These are phyloP conservation scores for Drosera capensis DNA, from an alignment of 148 eudicot species.

Conservation along the genomic window DNA sequence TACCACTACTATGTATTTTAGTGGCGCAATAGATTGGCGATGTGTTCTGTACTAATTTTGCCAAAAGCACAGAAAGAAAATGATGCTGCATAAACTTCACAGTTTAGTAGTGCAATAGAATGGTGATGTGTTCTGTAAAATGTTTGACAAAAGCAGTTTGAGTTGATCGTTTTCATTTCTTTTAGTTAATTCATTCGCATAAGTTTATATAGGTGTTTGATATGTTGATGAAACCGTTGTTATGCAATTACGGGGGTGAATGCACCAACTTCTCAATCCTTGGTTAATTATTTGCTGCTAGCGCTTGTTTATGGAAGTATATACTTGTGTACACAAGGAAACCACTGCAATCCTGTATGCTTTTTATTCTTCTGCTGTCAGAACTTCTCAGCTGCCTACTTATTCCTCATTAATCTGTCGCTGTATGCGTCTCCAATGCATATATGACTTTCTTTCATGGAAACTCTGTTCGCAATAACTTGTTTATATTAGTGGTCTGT, in stretches of 20 bases:
- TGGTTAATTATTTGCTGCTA: conserved; percentile 58
- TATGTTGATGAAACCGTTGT: background rate
- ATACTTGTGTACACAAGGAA: conserved; percentile 29
- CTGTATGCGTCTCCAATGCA: background rate
- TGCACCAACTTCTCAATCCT: conserved; percentile 86
- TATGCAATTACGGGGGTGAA: conserved; percentile 51
- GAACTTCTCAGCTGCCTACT: too few relatives aligned
- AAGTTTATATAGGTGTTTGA: background rate
- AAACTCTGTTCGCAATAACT: background rate
- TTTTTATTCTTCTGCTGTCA: background rate
- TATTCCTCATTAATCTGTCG: too few relatives aligned
- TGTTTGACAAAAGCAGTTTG: too few relatives aligned
- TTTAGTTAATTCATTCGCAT: too few relatives aligned
- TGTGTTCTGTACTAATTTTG: too few relatives aligned
- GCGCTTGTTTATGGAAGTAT: conserved; percentile 49
- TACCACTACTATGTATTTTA: too few relatives aligned
- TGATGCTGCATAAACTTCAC: too few relatives aligned
- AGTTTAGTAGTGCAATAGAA: too few relatives aligned
- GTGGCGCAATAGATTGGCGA: too few relatives aligned
- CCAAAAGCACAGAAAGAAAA: too few relatives aligned
- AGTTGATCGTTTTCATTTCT: too few relatives aligned
- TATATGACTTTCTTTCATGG: background rate
- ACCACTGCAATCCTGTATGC: conserved; percentile 6
- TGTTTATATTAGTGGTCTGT: background rate
- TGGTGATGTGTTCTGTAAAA: too few relatives aligned